These are phyloP conservation scores for Saturnispora ahearnii DNA, from an alignment of 805 yeast species.

Conservation along the genomic window DNA sequence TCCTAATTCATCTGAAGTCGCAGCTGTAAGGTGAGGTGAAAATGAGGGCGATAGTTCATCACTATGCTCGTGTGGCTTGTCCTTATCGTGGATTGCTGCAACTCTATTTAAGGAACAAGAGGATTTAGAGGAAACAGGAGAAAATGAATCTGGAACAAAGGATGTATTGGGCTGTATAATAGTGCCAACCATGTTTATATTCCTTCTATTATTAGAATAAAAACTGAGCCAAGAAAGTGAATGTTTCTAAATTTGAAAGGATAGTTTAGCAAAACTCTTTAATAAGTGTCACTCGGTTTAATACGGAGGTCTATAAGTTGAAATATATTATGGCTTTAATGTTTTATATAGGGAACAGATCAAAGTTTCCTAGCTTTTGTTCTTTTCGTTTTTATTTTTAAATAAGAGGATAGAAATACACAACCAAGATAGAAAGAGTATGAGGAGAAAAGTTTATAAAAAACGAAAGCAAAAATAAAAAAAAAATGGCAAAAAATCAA, in stretches of 20 bases:
- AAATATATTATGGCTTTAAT: no score
- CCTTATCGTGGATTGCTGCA: not conserved
- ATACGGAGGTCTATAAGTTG: no score
- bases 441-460: not conserved
- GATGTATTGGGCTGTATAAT: not conserved
- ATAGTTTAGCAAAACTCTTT: no score
- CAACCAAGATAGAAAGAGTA: not conserved
- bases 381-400: not conserved
- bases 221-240: no score
- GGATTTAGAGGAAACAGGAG: constrained; percentile 3
- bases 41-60: constrained; percentile 3
- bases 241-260: no score
- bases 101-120: not conserved
- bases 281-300: no score
- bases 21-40: constrained; percentile 29
- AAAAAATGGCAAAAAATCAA: no score
- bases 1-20: constrained; percentile 29
- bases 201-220: not conserved
- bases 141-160: not conserved
- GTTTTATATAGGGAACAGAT: no score
- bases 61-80: constrained; percentile 4
- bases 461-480: not conserved
- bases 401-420: not conserved
- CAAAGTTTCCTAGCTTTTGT: no score
- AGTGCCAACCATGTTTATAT: not conserved